These are phyloP conservation scores for Phaeotremella skinneri DNA, from an alignment of 768 basidiomycete species.

Conservation along the genomic window DNA sequence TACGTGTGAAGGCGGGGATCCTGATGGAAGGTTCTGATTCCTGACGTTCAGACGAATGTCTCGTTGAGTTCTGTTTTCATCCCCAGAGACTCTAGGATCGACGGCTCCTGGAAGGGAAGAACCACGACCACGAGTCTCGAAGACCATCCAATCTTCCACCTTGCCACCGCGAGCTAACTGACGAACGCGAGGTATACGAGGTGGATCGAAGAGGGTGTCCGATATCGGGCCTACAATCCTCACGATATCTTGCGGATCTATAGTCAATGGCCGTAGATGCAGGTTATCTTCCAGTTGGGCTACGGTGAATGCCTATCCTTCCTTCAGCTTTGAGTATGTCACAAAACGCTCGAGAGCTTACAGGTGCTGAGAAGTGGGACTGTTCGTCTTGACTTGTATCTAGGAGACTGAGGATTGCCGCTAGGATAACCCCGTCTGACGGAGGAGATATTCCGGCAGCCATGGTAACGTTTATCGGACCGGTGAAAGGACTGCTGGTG, in stretches of 20 bases:
- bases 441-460: neutral
- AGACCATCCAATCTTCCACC: neutral
- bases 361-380: too few relatives aligned
- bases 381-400: neutral
- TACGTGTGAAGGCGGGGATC: too few relatives aligned
- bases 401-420: neutral
- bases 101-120: neutral
- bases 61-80: too few relatives aligned
- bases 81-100: neutral
- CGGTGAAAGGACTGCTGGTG: too few relatives aligned
- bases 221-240: neutral
- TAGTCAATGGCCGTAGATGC: neutral
- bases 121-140: neutral
- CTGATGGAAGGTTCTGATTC: too few relatives aligned
- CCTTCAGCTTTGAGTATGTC: neutral
- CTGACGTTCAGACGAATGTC: too few relatives aligned
- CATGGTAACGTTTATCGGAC: neutral
- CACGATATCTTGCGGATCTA: neutral
- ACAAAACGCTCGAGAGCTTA: too few relatives aligned
- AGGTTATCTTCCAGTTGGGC: neutral
- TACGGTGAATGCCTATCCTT: neutral
- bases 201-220: neutral
- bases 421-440: slow-evolving; percentile 1
- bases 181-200: neutral
- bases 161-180: neutral